These are phyloP conservation scores for Isatis lusitanica DNA, from an alignment of 441 rosid species.

Conservation along the genomic window DNA sequence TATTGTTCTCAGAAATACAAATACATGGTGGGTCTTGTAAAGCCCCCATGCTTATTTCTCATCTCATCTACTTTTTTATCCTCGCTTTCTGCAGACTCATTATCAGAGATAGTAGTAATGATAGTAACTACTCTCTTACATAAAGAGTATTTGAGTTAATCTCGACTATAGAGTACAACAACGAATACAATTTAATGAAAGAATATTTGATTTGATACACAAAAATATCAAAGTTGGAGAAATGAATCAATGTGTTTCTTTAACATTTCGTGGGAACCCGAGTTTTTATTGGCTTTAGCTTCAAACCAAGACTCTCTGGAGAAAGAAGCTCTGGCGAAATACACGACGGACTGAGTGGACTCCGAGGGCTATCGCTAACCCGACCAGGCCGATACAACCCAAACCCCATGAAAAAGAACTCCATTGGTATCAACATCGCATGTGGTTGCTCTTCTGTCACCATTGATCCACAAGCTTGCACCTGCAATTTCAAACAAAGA, in stretches of 20 bases:
- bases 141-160: slow-evolving; percentile 3
- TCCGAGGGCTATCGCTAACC: slow-evolving; percentile 57
- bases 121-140: too few species aligned
- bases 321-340: slow-evolving; percentile 81
- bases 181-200: slow-evolving; percentile 24
- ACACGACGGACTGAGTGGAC: slow-evolving; percentile 72
- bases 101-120: too few species aligned
- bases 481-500: slow-evolving; percentile 37
- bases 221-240: neutral
- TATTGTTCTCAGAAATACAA: too few species aligned
- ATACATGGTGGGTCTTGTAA: too few species aligned
- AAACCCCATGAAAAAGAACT: slow-evolving; percentile 73
- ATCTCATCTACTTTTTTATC: too few species aligned
- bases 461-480: slow-evolving; percentile 81
- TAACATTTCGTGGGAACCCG: slow-evolving; percentile 45
- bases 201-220: slow-evolving; percentile 19
- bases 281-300: slow-evolving; percentile 78
- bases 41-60: too few species aligned
- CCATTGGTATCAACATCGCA: slow-evolving; percentile 83
- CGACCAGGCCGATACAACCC: slow-evolving; percentile 60
- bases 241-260: slow-evolving; percentile 15
- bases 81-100: too few species aligned
- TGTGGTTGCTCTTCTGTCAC: slow-evolving; percentile 87
- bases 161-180: slow-evolving; percentile 16
- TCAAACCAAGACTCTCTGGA: slow-evolving; percentile 79